A percentile compares a stretch with the other conserved stretches of the same genome.
Conservation (phyloP, 495 filamentous ascomycete genomes). For the Xylaria telfairii region DNA sequence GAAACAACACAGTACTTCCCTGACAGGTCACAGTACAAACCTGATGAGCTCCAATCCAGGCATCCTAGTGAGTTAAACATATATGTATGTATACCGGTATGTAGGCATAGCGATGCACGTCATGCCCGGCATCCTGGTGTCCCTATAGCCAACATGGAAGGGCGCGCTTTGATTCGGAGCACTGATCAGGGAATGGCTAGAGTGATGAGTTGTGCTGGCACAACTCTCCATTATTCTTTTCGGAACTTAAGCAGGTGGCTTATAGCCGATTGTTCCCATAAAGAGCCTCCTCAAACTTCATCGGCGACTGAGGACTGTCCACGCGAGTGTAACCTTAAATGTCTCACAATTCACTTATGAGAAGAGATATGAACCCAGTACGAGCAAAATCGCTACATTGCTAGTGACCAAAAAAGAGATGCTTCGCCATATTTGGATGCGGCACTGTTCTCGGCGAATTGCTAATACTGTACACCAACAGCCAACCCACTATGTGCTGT, state of each 20-base stretch:
- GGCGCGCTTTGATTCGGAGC: not conserved
- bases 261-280: not conserved
- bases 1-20: not conserved
- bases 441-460: not conserved
- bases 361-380: not conserved
- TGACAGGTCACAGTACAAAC: not conserved
- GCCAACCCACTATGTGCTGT: not conserved
- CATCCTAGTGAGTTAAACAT: not conserved
- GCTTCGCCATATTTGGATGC: not conserved
- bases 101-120: slow-evolving; percentile 21
- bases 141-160: not conserved
- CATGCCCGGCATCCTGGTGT: not conserved
- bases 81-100: too few species aligned
- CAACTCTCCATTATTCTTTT: not conserved
- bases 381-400: not conserved
- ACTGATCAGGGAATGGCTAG: not conserved
- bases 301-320: not conserved
- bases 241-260: not conserved
- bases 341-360: slow-evolving; percentile 1
- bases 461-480: not conserved
- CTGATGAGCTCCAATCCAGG: not conserved
- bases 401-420: not conserved
- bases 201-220: not conserved
- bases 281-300: not conserved
- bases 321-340: not conserved